These are phyloP conservation scores for Dipodascus albidus DNA, from an alignment of 805 yeast genomes.

Conservation along the genomic window DNA sequence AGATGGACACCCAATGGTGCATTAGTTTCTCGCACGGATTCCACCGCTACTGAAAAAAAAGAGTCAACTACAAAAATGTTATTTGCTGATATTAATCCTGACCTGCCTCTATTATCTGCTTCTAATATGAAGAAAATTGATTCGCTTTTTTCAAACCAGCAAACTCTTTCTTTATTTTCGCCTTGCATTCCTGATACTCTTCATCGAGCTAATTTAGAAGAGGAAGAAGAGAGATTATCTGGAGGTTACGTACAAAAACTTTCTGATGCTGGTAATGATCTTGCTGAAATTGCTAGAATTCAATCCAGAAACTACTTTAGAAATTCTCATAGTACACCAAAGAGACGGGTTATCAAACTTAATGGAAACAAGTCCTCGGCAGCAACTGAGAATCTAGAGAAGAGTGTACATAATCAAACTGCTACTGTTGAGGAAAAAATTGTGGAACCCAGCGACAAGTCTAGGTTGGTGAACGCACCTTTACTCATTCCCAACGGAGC, in stretches of 20 bases:
- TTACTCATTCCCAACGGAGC: not conserved
- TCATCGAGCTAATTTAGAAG: constrained; percentile 40
- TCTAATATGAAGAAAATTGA: constrained; percentile 58
- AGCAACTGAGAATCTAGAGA: not conserved
- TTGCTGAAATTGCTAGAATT: constrained; percentile 26
- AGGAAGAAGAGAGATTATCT: constrained; percentile 22
- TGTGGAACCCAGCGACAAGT: not conserved
- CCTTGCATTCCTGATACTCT: constrained; percentile 47
- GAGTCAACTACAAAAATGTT: constrained; percentile 33
- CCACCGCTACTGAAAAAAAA: constrained; percentile 16
- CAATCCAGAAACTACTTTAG: constrained; percentile 18
- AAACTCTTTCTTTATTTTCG: constrained; percentile 62
- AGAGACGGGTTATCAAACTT: constrained; percentile 33
- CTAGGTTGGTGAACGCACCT: not conserved
- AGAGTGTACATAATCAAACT: not conserved
- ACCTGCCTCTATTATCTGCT: constrained; percentile 50
- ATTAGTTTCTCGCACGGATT: not conserved
- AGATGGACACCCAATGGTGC: constrained; percentile 40
- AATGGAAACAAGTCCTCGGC: constrained; percentile 4
- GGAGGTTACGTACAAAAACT: constrained; percentile 12
- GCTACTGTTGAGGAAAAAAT: not conserved
- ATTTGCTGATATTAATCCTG: constrained; percentile 37
- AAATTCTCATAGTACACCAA: constrained; percentile 28
- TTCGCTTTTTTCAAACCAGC: constrained; percentile 61
- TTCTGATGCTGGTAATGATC: constrained; percentile 10